Evolutionary conservation across 345 rosid genomes (phyloP).

Genomic region (Citrus sinensis): DNA sequence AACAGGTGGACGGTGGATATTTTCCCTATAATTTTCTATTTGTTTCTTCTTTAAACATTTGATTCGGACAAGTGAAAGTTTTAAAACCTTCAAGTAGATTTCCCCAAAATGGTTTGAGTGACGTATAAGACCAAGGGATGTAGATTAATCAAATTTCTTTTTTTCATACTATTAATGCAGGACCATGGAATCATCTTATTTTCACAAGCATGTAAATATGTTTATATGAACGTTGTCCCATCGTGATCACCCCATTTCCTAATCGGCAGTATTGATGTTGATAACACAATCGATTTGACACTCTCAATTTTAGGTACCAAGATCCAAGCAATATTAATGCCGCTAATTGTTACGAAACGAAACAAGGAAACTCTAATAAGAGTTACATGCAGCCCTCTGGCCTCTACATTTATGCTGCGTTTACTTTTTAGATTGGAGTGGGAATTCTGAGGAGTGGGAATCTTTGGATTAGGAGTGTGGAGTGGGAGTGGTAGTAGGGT

Average conservation of each 20-base stretch:
- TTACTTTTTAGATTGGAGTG: too few relatives aligned
- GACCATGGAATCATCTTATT: neutral
- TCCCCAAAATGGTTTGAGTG: neutral
- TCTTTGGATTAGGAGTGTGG: too few relatives aligned
- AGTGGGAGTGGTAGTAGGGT: too few relatives aligned
- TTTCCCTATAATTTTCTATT: too few relatives aligned
- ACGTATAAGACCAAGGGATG: neutral
- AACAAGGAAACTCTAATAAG: neutral
- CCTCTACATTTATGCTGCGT: neutral
- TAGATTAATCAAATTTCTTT: neutral
- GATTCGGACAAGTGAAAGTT: too few relatives aligned
- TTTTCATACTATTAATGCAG: neutral
- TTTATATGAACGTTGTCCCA: neutral
- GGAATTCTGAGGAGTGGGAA: too few relatives aligned
- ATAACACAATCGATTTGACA: too few relatives aligned
- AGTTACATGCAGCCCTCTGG: neutral
- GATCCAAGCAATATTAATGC: neutral
- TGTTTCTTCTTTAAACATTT: too few relatives aligned
- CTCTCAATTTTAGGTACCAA: neutral
- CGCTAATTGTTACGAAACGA: neutral
- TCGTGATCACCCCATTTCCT: neutral
- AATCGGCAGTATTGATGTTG: neutral
- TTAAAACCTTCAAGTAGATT: too few relatives aligned
- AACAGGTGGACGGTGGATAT: too few relatives aligned
- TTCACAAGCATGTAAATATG: neutral